phyloP scores from a whole-genome alignment of 2,329 filamentous ascomycete genomes.

The Epichloe typhina region DNA sequence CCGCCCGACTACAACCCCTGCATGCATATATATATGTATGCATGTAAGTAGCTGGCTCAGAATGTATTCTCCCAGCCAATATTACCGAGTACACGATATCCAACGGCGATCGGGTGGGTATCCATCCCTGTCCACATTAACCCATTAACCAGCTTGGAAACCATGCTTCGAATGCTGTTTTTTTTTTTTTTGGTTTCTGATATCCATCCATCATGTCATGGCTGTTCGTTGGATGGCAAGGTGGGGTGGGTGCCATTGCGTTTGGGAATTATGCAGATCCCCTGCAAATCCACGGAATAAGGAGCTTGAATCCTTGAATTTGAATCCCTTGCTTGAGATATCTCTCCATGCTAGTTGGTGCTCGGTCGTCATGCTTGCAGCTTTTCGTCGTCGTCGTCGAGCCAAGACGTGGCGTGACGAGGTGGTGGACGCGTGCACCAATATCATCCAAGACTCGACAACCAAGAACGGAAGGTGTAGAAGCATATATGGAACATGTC shows the following conservation, averaged over 20 bases:
- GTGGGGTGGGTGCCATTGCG: background rate
- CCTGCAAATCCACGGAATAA: background rate
- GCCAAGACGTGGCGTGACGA: background rate
- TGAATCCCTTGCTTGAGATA: background rate
- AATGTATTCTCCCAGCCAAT: too few species aligned
- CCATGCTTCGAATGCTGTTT: too few species aligned
- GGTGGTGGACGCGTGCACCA: background rate
- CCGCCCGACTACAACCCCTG: too few species aligned
- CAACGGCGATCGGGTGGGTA: too few species aligned
- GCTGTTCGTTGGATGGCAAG: background rate
- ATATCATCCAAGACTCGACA: background rate
- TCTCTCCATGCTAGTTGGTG: background rate
- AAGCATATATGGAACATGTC: background rate
- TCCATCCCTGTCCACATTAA: too few species aligned
- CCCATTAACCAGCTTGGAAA: too few species aligned
- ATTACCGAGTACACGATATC: too few species aligned
- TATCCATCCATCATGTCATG: background rate
- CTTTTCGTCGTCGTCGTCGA: background rate
- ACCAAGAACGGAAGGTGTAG: background rate
- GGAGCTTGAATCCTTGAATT: background rate
- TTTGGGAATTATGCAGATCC: background rate
- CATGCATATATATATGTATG: too few species aligned
- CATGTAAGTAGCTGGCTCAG: too few species aligned
- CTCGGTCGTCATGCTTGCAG: background rate
- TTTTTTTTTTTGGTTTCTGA: too few species aligned